Base-by-base conservation (phyloP, 352 stramenopile species). In the Globisporangium mamillatum region DNA sequence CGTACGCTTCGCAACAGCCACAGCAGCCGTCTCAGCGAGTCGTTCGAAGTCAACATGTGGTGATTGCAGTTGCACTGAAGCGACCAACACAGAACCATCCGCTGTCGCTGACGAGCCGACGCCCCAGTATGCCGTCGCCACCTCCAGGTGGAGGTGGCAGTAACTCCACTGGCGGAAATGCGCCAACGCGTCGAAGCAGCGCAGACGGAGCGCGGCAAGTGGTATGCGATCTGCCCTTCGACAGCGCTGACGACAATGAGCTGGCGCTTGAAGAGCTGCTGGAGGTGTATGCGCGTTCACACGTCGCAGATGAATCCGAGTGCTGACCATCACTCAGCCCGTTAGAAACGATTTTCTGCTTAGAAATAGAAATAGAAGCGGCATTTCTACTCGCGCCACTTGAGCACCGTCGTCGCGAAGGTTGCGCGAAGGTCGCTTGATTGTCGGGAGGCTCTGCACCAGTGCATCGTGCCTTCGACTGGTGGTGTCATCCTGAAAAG, bases 381-480 rank as follows among this genome's bases (percentile, higher is more conserved):
- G 1, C 1, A 24, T 38, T 36, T 68, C 41, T 62, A 60, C 22
- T 22, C n/a, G 12, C 38, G 8, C 0, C 0, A 12, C 20, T 22
- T 0, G 18, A 32, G 4, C 29, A 32, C 53, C 14, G 24, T 29
- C 22, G 6, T 3, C 16, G 20, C 20, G 8, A 10, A 62, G 46
- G 76, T 81, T 32, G 64, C 71, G 54, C 66, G 69, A 86, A 83
- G 65, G 75, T 81, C 12, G 54, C 56, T 14, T 52, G 64, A 79
- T 71, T 56, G 41, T 63, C 34, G 57, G 63, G 50, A 32, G 62
- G 72, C 75, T 89, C 79, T 90, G 80, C 81, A 83, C 83, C 81
- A 90, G 78, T 90, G 80, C 67, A 72, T 78, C 46, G 58, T 57
- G 27, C 5, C 48, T 18, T 38, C 50, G 52, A 64, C 56, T 67